Conservation (phyloP, 768 basidiomycete species). For the Lactifluus piperatus region DNA sequence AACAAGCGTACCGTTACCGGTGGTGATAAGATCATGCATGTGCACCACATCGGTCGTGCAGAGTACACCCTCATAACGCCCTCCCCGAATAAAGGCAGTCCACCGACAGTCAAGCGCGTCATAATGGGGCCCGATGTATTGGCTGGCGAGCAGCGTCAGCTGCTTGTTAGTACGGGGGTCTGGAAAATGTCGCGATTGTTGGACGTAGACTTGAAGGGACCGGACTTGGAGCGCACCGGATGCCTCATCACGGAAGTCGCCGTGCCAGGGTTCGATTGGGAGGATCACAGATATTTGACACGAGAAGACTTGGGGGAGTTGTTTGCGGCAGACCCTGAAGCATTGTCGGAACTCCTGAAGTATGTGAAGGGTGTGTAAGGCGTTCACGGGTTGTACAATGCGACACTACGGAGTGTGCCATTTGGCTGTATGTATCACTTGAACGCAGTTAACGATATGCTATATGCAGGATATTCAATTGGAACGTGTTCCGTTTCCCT, state of each 20-base stretch:
- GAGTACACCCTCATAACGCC: constrained; percentile 39
- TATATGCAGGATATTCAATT: too few relatives aligned
- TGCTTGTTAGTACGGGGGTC: constrained; percentile 42
- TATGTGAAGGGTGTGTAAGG: constrained; percentile 22
- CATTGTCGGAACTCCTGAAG: constrained; percentile 11
- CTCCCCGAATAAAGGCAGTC: constrained; percentile 22
- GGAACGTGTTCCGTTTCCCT: too few relatives aligned
- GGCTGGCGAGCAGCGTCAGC: constrained; percentile 38
- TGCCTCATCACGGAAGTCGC: constrained; percentile 54
- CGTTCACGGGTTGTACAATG: too few relatives aligned
- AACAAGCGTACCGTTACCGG: neutral
- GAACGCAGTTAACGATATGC: neutral
- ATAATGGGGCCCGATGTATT: constrained; percentile 37
- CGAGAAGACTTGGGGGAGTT: constrained; percentile 28
- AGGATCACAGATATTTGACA: constrained; percentile 42
- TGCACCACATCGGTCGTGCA: constrained; percentile 42
- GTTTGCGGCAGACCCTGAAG: constrained; percentile 27
- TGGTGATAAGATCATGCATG: constrained; percentile 38
- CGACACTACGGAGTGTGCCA: neutral
- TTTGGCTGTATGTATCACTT: neutral
- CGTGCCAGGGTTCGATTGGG: constrained; percentile 47
- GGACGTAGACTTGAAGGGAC: constrained; percentile 31
- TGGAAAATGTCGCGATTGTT: constrained; percentile 53
- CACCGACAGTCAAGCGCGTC: constrained; percentile 30
- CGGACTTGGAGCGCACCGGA: constrained; percentile 31